Evolutionary conservation across 192 early-diverging fungal species (phyloP), one percentile per base, ranked within the genome.

Genomic region (Coemansia sp.): DNA sequence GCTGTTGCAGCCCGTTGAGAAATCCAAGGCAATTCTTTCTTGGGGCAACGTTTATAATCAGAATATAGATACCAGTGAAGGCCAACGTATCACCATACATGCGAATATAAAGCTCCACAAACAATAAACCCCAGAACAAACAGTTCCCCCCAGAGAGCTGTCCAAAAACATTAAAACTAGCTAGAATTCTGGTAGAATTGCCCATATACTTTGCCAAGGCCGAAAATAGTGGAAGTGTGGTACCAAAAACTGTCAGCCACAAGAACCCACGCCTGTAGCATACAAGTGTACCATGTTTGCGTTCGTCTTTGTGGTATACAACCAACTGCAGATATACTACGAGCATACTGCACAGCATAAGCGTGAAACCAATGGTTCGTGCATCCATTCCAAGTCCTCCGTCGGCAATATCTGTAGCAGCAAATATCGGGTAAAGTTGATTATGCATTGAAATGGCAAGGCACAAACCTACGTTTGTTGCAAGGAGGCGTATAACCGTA

Each of bases 351-450:
- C 76, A 66, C 10, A 74, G 42, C 0, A 80, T 61, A 34, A 88
- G 45, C 1, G 82, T 79, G 2, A 73, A 51, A 6, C 87, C 85
- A 49, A 88, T 85, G 26, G 69, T 60, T 29, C 70, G 71, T 1
- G 82, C 52, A 20, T 49, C 59, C 28, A 86, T 70, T 1, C 85
- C 87, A 2, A 88, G 68, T 3, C 87, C 86, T 42, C 86, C 86
- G 8, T 69, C 46, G 10, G 20, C 46, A 1, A 64, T 64, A 10
- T 63, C 42, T 3, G 71, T 74, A 28, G 81, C 81, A 2, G 75
- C 67, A 52, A 76, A 82, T 15, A 82, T 71, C 21, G 75, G 71
- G 33, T 74, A 77, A 3, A 66, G 21, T 25, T 78, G 71, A 33
- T 71, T 63, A 2, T 33, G 26, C 66, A 82, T 82, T 7, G 63